Base-by-base conservation (phyloP, 441 rosid species). In the Gossypium gossypioides region DNA sequence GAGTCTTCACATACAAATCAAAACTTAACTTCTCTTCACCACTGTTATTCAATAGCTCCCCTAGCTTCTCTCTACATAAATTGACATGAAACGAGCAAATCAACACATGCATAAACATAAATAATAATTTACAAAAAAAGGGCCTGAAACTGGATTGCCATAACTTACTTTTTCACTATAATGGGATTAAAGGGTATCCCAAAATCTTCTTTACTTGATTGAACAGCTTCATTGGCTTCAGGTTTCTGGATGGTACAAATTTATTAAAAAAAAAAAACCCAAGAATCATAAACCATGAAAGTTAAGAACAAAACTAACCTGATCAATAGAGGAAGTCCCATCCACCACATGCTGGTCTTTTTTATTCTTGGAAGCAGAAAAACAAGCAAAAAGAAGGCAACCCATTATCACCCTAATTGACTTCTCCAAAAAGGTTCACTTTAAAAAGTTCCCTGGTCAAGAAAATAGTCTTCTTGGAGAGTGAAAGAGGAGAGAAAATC, bases 351-450 rank as follows among this genome's bases (percentile, higher is more conserved):
- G 75, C 62, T 42, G 59, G 73, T 65, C 78, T 64, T 78, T 76
- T 52, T 55, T 75, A 52, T 71, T 81, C 81, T 85, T 82, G 18
- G 73, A 71, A 76, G 75, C 40, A 70, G 69, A 67, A 61, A 87
- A 85, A 75, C 86, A 86, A 60, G 77, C 75, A 0, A 78, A 71
- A 81, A 77, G 71, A 82, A 81, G 40, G 84, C 85, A 80, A 19
- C 81, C 77, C 87, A 87, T 84, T 64, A 64, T 79, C 65, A 73
- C 27, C 65, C 86, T 80, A 51, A 64, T 78, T 65, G 72, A 42
- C 69, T 63, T 70, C 32, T 12, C 24, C n/a, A 65, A 24, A 77
- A 75, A 77, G 80, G 50, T 24, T 56, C 19, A 24, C 57, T 66
- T 66, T 48, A 48, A 67, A 72, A 40, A 6, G 1, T 5, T 4